Evolutionary conservation across 1,284 basidiomycete species (phyloP), one percentile per base, ranked within the genome.

Genomic region (Austroboletus rostrupii): DNA sequence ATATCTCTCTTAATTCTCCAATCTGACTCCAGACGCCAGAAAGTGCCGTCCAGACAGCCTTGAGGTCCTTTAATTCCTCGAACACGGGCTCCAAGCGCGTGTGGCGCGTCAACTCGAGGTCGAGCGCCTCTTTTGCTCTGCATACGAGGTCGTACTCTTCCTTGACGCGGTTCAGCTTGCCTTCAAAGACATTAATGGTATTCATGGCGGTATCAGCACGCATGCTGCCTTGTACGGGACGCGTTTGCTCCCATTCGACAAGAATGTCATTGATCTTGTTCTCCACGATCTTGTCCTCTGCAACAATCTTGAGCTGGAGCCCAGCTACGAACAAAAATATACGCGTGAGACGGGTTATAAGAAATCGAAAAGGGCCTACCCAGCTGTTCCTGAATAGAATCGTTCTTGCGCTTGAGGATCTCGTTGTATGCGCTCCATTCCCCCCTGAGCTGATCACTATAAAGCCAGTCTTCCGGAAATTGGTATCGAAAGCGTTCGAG

Each of bases 391-490:
- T 97, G 93, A 64, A 99, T 99, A 23, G 91, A 91, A 64, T 96
- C 93, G 61, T 95, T 97, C 84, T 99, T 99, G 62, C 96, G 81
- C 73, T 92, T 94, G 67, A 99, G 77, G 54, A 99, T 97, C 72
- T 99, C 96, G 57, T 94, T 94, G 74, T 97, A 97, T 19, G 96
- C 94, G 63, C 91, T 92, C 95, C 95, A 98, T 72, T 99, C 97
- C 43, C 95, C 92, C 57, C 92, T 83, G 43, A 99, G 83, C 68
- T 98, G 96, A 68, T 99, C 97, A 60, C 93, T 93, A 69, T 98
- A 97, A 0, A 99, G 83, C 97, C 97, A 99, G 67, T 99, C 96
- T 43, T 90, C 83, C 1, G 93, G 87, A 66, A 99, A 99, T 63
- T 95, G 92, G 74, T 92, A 98, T 70, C 97, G 78, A 70, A 99